phyloP scores from a whole-genome alignment of 768 basidiomycete genomes.

The Leccinum subgranulosum region DNA sequence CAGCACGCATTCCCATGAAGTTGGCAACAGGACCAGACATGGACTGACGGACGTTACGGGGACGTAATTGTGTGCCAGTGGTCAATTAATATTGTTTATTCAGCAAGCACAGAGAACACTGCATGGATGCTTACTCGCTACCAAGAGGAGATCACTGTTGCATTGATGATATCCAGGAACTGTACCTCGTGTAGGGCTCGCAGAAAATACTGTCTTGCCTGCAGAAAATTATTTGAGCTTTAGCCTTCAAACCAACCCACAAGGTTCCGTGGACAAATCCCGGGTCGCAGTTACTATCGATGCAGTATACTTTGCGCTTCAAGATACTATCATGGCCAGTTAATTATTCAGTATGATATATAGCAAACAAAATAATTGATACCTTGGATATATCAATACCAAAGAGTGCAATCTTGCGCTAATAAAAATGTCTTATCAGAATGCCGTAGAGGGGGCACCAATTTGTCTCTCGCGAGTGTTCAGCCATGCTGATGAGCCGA shows the following conservation, averaged over 20 bases:
- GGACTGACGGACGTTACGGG: slow-evolving; percentile 13
- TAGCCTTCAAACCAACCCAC: slow-evolving; percentile 5
- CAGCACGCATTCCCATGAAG: slow-evolving; percentile 31
- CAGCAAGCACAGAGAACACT: neutral
- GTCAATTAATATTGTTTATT: neutral
- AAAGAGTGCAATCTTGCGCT: slow-evolving; percentile 63
- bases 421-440: slow-evolving; percentile 62
- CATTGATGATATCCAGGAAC: neutral
- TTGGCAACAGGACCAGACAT: slow-evolving; percentile 41
- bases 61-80: slow-evolving; percentile 19
- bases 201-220: slow-evolving; percentile 44
- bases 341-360: neutral
- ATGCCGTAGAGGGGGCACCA: slow-evolving; percentile 41
- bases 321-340: slow-evolving; percentile 13
- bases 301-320: slow-evolving; percentile 14
- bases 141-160: slow-evolving; percentile 29
- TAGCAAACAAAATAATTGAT: slow-evolving; percentile 1
- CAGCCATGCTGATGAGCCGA: too few relatives aligned
- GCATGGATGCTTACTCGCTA: slow-evolving; percentile 32
- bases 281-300: slow-evolving; percentile 8
- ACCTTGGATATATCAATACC: slow-evolving; percentile 53
- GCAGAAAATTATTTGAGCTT: slow-evolving; percentile 28
- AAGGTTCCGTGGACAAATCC: slow-evolving; percentile 18
- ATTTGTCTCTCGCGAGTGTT: slow-evolving; percentile 32
- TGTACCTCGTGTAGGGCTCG: slow-evolving; percentile 17